Base-by-base conservation (phyloP, 768 basidiomycete species). In the Mycena rebaudengoi region DNA sequence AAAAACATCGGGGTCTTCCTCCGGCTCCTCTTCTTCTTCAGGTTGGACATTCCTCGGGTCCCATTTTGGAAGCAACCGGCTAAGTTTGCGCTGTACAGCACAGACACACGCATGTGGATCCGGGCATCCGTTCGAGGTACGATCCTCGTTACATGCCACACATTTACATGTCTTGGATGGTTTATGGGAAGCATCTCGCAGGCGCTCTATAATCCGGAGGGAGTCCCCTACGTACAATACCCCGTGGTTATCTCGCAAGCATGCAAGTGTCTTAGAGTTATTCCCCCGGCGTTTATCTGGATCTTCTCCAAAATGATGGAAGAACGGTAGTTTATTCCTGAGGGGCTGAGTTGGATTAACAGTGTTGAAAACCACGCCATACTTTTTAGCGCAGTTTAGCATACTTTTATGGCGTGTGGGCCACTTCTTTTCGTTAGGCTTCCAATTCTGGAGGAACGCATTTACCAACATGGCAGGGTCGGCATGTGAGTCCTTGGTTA, bases 341-440 rank as follows among this genome's bases (percentile, higher is more conserved):
- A n/a, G n/a, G n/a, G n/a, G n/a, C n/a, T n/a, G 1, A 0, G 49
- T 7, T 0, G 59, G 59, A 33, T 33, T 7, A 7, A 60, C 3
- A 2, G 32, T 44, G n/a, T 60, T 33, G 23, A 60, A 60, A 14
- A 13, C 16, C 0, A 43, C 7, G 1, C 48, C 48, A 30, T 51
- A 62, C 25, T 62, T 62, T n/a, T 48, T 28, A 1, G 44, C 33
- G 30, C 41, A 28, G 16, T 10, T 25, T 3, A 62, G 51, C 60
- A 62, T 62, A 2, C 14, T 11, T 16, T 32, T 45, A 21, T 28
- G 51, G 1, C 20, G 29, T 3, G 18, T 16, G 0, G 50, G 43
- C 44, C 33, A 46, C 10, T 62, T 41, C 20, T 8, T 45, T n/a
- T 39, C 13, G 26, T 32, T 48, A 2, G 60, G 25, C 1, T 20